Base-by-base conservation (phyloP, 371 early-diverging fungal species). In the Mortierella sp. region DNA sequence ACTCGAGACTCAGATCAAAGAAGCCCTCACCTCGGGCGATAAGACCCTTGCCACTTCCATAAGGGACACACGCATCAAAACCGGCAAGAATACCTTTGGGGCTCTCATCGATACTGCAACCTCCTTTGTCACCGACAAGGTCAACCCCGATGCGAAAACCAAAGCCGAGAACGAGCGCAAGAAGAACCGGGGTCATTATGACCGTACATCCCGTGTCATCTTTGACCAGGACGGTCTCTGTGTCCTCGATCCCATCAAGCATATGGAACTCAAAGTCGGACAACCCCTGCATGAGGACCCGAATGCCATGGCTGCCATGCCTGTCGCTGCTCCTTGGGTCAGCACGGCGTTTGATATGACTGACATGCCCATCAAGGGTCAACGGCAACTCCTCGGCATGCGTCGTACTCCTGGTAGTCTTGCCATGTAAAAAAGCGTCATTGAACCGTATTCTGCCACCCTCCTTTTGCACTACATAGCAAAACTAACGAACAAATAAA, bases 1-100 rank as follows among this genome's bases (percentile, higher is more conserved):
- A 0, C 78, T 93, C 16, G 92, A 91, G 77, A 76, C 81, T 0
- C 89, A 91, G 76, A 76, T 93, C 12, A 74, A 79, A 12, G 82
- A 89, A 21, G 60, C 79, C 0, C 56, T 91, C 48, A 79, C 81
- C 18, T 72, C 83, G 3, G 88, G 88, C n/a, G 92, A 91, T 74
- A 75, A 76, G 54, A 76, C 85, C 11, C 24, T 90, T 0, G 91
- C 92, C 0, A 81, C 80, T 32, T 76, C 86, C 38, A 48, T 85
- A 73, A 82, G 86, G 0, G 86, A 85, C 72, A 65, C 82, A 0
- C 79, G 86, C 24, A 85, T 85, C 75, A 79, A 70, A 71, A 77
- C 86, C 5, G 86, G 86, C 75, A 85, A 85, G 73, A 75, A 77
- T 75, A 85, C 86, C 11, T 81, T 82, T 60, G 77, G 86, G 0